Evolutionary conservation across 805 yeast genomes (phyloP).

Genomic region (Yamadazyma laniorum): DNA sequence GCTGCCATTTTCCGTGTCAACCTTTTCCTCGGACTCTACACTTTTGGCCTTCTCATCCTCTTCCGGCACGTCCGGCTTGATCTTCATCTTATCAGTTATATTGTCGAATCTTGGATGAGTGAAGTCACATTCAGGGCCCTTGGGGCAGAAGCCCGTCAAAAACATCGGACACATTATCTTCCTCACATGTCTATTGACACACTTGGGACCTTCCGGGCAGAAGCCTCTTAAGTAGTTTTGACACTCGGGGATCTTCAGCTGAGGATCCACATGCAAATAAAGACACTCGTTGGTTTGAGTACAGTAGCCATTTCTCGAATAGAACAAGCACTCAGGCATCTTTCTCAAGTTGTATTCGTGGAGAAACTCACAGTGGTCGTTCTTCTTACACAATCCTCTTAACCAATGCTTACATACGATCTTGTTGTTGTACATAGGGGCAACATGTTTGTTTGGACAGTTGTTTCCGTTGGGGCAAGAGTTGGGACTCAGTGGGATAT

Average conservation of each 20-base stretch:
- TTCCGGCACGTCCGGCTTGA: constrained; percentile 46
- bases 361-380: constrained; percentile 91
- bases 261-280: constrained; percentile 88
- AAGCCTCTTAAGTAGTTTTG: constrained; percentile 81
- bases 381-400: constrained; percentile 94
- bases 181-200: constrained; percentile 77
- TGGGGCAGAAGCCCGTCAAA: constrained; percentile 90
- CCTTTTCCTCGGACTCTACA: too few relatives aligned
- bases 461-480: constrained; percentile 82
- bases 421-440: constrained; percentile 45
- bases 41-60: too few relatives aligned
- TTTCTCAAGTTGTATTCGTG: constrained; percentile 92
- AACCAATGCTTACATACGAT: constrained; percentile 99
- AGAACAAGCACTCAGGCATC: constrained; percentile 96
- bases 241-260: constrained; percentile 84
- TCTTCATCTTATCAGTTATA: constrained; percentile 39
- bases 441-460: constrained; percentile 85
- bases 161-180: constrained; percentile 75
- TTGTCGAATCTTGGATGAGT: constrained; percentile 80
- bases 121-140: constrained; percentile 73
- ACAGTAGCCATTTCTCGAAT: constrained; percentile 78
- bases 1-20: too few relatives aligned
- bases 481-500: constrained; percentile 51
- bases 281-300: constrained; percentile 93
- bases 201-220: constrained; percentile 87